Evolutionary conservation across 164 flowering plant genomes (phyloP).

Genomic region (Kingdonia uniflora): DNA sequence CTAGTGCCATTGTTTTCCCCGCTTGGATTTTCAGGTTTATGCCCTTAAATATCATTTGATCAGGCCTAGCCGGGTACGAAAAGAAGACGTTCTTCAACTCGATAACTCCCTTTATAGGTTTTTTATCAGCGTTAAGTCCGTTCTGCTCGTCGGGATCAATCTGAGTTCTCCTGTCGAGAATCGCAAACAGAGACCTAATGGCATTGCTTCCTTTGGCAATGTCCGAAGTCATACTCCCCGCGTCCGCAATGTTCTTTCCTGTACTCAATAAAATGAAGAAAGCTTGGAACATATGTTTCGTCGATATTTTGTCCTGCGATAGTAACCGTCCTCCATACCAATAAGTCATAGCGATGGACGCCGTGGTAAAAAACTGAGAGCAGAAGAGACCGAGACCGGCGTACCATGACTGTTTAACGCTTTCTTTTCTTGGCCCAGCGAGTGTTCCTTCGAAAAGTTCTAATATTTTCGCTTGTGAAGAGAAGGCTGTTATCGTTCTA

Average conservation of each 20-base stretch:
- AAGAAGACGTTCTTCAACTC: slow-evolving; percentile 21
- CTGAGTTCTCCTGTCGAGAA: slow-evolving; percentile 14
- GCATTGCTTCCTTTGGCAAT: slow-evolving; percentile 21
- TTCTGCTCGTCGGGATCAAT: slow-evolving; percentile 17
- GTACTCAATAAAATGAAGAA: slow-evolving; percentile 21
- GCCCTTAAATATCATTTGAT: slow-evolving; percentile 15
- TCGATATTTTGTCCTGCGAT: not conserved
- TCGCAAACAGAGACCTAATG: slow-evolving; percentile 14
- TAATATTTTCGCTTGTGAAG: slow-evolving; percentile 11
- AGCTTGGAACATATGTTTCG: slow-evolving; percentile 16
- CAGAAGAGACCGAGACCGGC: slow-evolving; percentile 18
- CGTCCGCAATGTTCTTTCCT: slow-evolving; percentile 22
- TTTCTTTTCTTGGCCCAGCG: slow-evolving; percentile 12
- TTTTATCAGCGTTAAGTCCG: slow-evolving; percentile 13
- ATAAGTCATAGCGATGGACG: slow-evolving; percentile 11
- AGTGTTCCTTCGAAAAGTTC: slow-evolving; percentile 12
- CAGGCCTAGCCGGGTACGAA: slow-evolving; percentile 21
- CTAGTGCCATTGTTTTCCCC: slow-evolving; percentile 22
- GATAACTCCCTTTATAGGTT: slow-evolving; percentile 16
- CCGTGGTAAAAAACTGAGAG: slow-evolving; percentile 16
- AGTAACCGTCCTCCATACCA: slow-evolving; percentile 27
- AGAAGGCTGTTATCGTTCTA: slow-evolving; percentile 17
- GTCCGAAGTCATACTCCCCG: slow-evolving; percentile 26
- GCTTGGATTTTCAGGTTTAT: slow-evolving; percentile 13
- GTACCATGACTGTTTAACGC: slow-evolving; percentile 17